These are phyloP conservation scores for Lasiodiplodia sp. DNA, from an alignment of 2,329 filamentous ascomycete genomes.

Conservation along the genomic window DNA sequence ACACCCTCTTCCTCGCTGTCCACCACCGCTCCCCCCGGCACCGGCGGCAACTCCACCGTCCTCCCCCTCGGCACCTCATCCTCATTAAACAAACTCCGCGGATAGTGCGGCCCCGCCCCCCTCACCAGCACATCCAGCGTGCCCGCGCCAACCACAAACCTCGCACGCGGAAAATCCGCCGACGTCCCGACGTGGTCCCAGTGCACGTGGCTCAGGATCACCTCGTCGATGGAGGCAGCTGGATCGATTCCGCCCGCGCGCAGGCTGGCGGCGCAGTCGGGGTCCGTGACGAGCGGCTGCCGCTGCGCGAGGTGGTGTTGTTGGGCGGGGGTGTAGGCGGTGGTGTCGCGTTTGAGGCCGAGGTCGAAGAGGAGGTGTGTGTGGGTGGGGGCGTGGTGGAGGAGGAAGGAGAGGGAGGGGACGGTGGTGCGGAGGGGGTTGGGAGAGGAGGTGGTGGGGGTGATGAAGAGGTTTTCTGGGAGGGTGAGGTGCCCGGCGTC, in stretches of 20 bases:
- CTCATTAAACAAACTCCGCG: conserved; percentile 51
- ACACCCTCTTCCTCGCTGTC: not conserved
- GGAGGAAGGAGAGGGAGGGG: conserved; percentile 62
- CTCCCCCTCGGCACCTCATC: conserved; percentile 50
- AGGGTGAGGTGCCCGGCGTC: conserved; percentile 52
- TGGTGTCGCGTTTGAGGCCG: conserved; percentile 56
- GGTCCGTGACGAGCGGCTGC: conserved; percentile 50
- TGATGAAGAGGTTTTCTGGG: conserved; percentile 56
- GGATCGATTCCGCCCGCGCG: conserved; percentile 42
- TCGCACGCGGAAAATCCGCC: conserved; percentile 44
- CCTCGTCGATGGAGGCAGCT: conserved; percentile 46
- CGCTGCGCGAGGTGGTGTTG: conserved; percentile 56
- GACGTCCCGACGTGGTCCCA: conserved; percentile 53
- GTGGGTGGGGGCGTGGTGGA: conserved; percentile 52
- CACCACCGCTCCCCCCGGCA: not conserved
- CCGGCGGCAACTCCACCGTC: conserved; percentile 52
- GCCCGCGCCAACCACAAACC: conserved; percentile 50
- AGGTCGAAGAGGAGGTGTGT: conserved; percentile 56
- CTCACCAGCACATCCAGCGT: conserved; percentile 39
- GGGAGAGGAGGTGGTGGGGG: conserved; percentile 51
- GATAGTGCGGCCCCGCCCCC: conserved; percentile 25
- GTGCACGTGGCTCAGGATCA: conserved; percentile 51
- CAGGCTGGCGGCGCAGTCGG: conserved; percentile 47
- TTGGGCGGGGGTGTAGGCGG: conserved; percentile 53
- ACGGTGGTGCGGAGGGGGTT: conserved; percentile 57